A percentile compares a stretch with the other conserved stretches of the same genome.
These are phyloP conservation scores for Monilinia aucupariae DNA, from an alignment of 2,329 filamentous ascomycete species.

Conservation along the genomic window DNA sequence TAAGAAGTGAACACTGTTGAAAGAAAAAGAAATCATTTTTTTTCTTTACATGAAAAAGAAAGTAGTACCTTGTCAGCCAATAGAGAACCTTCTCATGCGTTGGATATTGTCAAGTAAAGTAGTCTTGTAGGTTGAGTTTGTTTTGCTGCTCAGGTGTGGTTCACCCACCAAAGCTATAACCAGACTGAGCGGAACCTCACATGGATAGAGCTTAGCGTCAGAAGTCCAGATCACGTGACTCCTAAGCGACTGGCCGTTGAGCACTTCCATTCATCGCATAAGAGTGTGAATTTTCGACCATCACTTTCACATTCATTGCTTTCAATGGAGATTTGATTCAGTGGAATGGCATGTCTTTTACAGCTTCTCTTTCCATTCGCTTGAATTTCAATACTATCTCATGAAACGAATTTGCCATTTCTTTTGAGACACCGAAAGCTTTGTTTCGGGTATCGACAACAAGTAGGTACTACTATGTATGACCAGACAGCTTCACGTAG, in stretches of 20 bases:
- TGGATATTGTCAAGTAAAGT: not conserved
- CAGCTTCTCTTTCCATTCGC: no score
- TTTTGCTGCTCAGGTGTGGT: constrained; percentile 14
- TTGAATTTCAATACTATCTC: not conserved
- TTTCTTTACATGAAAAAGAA: not conserved
- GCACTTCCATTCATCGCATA: not conserved
- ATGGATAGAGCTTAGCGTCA: constrained; percentile 16
- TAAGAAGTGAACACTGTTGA: constrained; percentile 15
- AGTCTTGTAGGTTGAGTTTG: not conserved
- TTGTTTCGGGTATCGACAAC: not conserved
- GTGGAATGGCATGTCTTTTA: not conserved
- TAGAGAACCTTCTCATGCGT: not conserved
- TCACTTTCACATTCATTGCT: not conserved
- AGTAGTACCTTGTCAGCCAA: not conserved
- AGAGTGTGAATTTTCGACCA: not conserved
- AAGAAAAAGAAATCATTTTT: constrained; percentile 3
- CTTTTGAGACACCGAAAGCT: not conserved
- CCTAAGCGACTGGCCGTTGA: not conserved
- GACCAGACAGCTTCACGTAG: not conserved
- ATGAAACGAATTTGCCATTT: not conserved
- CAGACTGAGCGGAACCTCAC: constrained; percentile 14
- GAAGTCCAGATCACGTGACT: not conserved
- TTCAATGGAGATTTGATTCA: not conserved
- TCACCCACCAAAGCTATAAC: constrained; percentile 12
- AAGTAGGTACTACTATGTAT: not conserved